Base-by-base conservation (phyloP, 371 early-diverging fungal species). In the Mucor velutinosus region DNA sequence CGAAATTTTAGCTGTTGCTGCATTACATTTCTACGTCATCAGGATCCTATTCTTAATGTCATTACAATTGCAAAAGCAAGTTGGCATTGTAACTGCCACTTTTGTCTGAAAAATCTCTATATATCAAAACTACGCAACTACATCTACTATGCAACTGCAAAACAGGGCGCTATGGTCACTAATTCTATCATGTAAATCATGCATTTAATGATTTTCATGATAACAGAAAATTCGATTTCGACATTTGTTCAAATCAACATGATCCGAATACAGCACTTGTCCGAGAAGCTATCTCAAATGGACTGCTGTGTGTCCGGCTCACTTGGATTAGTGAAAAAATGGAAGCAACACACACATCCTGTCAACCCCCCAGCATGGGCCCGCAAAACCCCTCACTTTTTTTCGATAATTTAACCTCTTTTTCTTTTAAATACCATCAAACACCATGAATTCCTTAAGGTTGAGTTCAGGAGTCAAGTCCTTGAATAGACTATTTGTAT, bases 371-470 rank as follows among this genome's bases (percentile, higher is more conserved):
- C 61, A 45, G 45, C 45, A 45, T 45, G 45, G 45, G 19, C 45
- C 51, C 17, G 56, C 29, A 32, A 45, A 62, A 55, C 43, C 51
- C 55, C 43, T 53, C 43, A 25, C 33, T 53, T 66, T 55, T 41
- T 21, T 60, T 43, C 25, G 51, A 51, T 60, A 23, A 6, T 56
- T 32, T 30, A 37, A 37, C 37, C 37, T 37, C 14, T 37, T 14
- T 37, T 37, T 37, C 37, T 32, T 25, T 43, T 58, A 32, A 41
- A 19, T 27, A n/a, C 35, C 41, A 39, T 19, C 30, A 29, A 39
- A 17, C 17, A 65, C 2, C 14, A 60, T 66, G 67, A 55, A 49
- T 37, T 35, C 55, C 10, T 53, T 60, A 60, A 67, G 63, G 29
- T 58, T 37, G 43, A 66, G 53, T 17, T 19, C 58, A 23, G 49